Conservation (phyloP, 139 green algal species). For the Pycnococcus provasolii region DNA sequence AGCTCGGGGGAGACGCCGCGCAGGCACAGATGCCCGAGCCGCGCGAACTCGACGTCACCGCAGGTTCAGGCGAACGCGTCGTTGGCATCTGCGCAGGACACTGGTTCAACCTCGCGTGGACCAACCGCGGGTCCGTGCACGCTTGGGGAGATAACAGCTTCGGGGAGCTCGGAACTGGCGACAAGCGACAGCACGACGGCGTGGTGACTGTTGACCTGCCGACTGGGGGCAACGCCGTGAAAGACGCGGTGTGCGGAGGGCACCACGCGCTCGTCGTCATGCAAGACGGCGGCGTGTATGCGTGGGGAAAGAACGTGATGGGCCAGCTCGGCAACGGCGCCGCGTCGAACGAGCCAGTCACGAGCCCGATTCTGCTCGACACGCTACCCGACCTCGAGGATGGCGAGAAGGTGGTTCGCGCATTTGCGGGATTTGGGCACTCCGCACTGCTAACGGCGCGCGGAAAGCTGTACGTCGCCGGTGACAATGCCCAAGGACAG, state of each 20-base stretch:
- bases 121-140: too few species aligned
- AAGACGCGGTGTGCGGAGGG: background rate
- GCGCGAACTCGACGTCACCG: too few species aligned
- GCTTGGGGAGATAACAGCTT: background rate
- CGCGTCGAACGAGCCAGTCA: background rate
- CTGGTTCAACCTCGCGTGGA: background rate
- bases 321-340: constrained; percentile 14
- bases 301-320: constrained; percentile 20
- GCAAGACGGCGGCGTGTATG: background rate
- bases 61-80: too few species aligned
- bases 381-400: background rate
- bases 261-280: constrained; percentile 13
- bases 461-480: constrained; percentile 10
- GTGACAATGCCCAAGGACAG: constrained; percentile 16
- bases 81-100: too few species aligned
- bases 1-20: too few species aligned
- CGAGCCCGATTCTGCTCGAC: too few species aligned
- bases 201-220: background rate
- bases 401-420: background rate
- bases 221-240: background rate
- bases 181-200: background rate
- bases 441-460: background rate
- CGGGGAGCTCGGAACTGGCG: constrained; percentile 10
- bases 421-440: constrained; percentile 3
- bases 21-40: too few species aligned